These are phyloP conservation scores for Hypoxylon sp. DNA, from an alignment of 2,329 filamentous ascomycete species.

Conservation along the genomic window DNA sequence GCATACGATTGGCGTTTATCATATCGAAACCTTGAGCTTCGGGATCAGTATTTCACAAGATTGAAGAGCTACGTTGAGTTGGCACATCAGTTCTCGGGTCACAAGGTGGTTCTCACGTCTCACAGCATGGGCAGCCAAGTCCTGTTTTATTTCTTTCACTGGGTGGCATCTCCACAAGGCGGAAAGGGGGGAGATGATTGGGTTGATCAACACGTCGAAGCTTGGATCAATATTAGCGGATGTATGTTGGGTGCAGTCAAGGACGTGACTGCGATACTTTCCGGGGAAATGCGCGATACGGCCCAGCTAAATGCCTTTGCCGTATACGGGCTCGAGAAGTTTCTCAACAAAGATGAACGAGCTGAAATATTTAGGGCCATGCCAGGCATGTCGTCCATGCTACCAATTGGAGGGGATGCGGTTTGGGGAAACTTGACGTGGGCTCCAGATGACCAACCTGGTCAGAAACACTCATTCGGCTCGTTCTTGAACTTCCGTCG, in stretches of 20 bases:
- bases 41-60: slow-evolving; percentile 93
- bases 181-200: slow-evolving; percentile 86
- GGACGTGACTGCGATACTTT: slow-evolving; percentile 88
- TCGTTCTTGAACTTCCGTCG: slow-evolving; percentile 85
- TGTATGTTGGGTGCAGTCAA: slow-evolving; percentile 98
- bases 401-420: slow-evolving; percentile 90
- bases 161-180: slow-evolving; percentile 81
- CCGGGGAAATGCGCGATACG: slow-evolving; percentile 98
- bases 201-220: slow-evolving; percentile 90
- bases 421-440: slow-evolving; percentile 93
- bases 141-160: slow-evolving; percentile 84
- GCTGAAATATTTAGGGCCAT: slow-evolving; percentile 96
- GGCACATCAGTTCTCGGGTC: slow-evolving; percentile 75
- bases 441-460: slow-evolving; percentile 86
- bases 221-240: slow-evolving; percentile 98
- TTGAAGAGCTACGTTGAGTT: slow-evolving; percentile 92
- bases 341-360: slow-evolving; percentile 88
- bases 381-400: slow-evolving; percentile 96
- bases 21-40: slow-evolving; percentile 87
- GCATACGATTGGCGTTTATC: slow-evolving; percentile 93
- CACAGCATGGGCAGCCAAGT: slow-evolving; percentile 99
- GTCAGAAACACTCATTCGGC: slow-evolving; percentile 79
- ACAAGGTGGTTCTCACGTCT: slow-evolving; percentile 87
- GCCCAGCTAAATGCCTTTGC: slow-evolving; percentile 96
- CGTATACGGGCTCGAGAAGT: slow-evolving; percentile 96